Evolutionary conservation across 371 early-diverging fungal species (phyloP), one percentile per base, ranked within the genome.

Genomic region (Sporodiniella umbellata): DNA sequence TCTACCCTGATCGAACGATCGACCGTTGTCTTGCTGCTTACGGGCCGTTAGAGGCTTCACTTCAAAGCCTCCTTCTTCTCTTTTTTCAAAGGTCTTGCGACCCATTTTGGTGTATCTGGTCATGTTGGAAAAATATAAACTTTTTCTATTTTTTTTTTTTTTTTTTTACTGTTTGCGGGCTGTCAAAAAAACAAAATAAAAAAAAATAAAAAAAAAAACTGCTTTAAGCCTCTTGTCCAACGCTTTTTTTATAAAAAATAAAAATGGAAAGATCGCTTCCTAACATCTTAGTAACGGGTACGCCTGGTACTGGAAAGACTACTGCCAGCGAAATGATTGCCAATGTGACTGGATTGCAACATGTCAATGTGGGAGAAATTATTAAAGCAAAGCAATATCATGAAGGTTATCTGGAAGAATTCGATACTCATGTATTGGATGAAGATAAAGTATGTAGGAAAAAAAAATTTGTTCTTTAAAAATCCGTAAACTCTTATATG

Each of bases 291-390:
- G 88, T 99, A 37, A 98, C 99, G 1, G 99, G 99, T 19, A 98
- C 99, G 1, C 99, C 99, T 0, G 99, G 99, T 33, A 95, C 94
- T 0, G 99, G 99, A 43, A 99, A 99, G 63, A 94, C 99, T 0
- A 97, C 98, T 0, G 84, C 93, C 2, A 75, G 88, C 10, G 90
- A 92, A 72, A 72, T 92, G 79, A 73, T 94, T 21, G 86, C 91
- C 0, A 67, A 79, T 53, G 87, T 80, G 0, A 75, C 80, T 10
- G 86, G 85, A 6, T 68, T 93, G 43, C 58, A 77, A 11, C 90
- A 94, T 60, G 74, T 99, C 48, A 89, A 95, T 52, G 91, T 96
- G 10, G 94, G 94, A 40, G 83, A 88, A 21, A 69, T 95, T 15
- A 93, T 98, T 42, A 95, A 93, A 60, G 78, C 86, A 57, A 88